A percentile compares a stretch with the other conserved stretches of the same genome.
phyloP scores from a whole-genome alignment of 192 early-diverging fungal genomes.

The Linnemannia hyalina region DNA sequence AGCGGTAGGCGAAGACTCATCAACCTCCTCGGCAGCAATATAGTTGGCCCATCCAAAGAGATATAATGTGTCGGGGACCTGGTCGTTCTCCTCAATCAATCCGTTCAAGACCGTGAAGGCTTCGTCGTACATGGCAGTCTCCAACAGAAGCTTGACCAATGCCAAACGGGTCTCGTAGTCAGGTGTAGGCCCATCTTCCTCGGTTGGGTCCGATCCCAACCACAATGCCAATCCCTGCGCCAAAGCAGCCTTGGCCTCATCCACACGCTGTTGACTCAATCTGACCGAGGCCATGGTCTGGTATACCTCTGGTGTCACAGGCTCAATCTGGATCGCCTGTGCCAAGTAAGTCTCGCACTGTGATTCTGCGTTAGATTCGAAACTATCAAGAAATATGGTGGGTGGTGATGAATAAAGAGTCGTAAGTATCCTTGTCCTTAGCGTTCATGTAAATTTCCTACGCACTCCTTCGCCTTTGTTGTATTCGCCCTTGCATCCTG shows the following conservation, averaged over 20 bases:
- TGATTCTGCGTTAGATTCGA: conserved; percentile 90
- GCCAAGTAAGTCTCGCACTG: conserved; percentile 82
- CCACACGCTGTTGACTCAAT: conserved; percentile 83
- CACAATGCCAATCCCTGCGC: conserved; percentile 79
- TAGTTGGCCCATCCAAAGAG: conserved; percentile 96
- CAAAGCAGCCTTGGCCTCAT: conserved; percentile 82
- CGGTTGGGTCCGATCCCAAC: conserved; percentile 66
- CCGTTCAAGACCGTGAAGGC: conserved; percentile 85
- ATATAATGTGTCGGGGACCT: conserved; percentile 94
- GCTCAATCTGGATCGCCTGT: conserved; percentile 77
- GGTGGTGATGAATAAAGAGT: background rate
- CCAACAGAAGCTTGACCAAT: conserved; percentile 87
- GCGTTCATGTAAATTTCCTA: background rate
- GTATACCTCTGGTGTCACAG: conserved; percentile 85
- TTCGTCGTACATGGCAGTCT: conserved; percentile 82
- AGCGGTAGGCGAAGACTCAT: conserved; percentile 25
- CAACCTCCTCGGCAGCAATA: conserved; percentile 72
- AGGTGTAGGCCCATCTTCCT: conserved; percentile 72
- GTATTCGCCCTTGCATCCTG: background rate
- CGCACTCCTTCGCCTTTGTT: background rate
- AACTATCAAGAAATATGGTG: conserved; percentile 59
- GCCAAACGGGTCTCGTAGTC: conserved; percentile 88
- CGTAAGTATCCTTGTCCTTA: background rate
- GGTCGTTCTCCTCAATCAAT: conserved; percentile 92
- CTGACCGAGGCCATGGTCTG: conserved; percentile 92